Conservation (phyloP, 1,284 basidiomycete genomes). For the Moesziomyces aphidis region DNA sequence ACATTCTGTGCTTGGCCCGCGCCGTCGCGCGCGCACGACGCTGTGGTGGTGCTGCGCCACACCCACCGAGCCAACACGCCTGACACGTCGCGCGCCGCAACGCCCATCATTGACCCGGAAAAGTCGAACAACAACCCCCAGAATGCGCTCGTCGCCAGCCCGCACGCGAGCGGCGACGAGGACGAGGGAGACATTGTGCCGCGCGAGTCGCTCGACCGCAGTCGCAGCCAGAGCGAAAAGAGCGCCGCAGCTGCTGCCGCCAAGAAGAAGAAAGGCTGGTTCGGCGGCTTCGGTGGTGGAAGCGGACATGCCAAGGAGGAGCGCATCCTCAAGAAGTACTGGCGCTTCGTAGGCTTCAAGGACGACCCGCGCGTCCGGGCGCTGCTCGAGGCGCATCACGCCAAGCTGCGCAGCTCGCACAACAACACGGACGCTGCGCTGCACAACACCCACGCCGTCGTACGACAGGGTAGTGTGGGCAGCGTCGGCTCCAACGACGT, state of each 20-base stretch:
- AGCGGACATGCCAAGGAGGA: slow-evolving; percentile 53
- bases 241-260: slow-evolving; percentile 12
- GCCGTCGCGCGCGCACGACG: slow-evolving; percentile 64
- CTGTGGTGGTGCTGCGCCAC: slow-evolving; percentile 66
- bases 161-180: slow-evolving; percentile 42
- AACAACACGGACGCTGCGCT: neutral
- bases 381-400: slow-evolving; percentile 55
- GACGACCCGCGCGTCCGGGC: slow-evolving; percentile 59
- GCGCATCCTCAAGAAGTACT: slow-evolving; percentile 65
- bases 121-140: slow-evolving; percentile 41
- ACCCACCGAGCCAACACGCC: slow-evolving; percentile 28
- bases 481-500: slow-evolving; percentile 46
- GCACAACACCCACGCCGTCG: slow-evolving; percentile 16
- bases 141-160: slow-evolving; percentile 31
- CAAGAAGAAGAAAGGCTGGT: slow-evolving; percentile 57
- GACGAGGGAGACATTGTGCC: slow-evolving; percentile 68
- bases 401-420: slow-evolving; percentile 28
- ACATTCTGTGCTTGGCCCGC: slow-evolving; percentile 69
- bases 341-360: slow-evolving; percentile 69
- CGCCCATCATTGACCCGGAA: slow-evolving; percentile 41
- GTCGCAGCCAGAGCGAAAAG: slow-evolving; percentile 15
- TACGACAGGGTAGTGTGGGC: slow-evolving; percentile 27
- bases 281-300: slow-evolving; percentile 44
- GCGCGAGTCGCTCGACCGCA: slow-evolving; percentile 57
- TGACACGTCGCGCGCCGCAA: slow-evolving; percentile 24